Conservation (phyloP, 345 rosid species). For the Lepidium sativum region DNA sequence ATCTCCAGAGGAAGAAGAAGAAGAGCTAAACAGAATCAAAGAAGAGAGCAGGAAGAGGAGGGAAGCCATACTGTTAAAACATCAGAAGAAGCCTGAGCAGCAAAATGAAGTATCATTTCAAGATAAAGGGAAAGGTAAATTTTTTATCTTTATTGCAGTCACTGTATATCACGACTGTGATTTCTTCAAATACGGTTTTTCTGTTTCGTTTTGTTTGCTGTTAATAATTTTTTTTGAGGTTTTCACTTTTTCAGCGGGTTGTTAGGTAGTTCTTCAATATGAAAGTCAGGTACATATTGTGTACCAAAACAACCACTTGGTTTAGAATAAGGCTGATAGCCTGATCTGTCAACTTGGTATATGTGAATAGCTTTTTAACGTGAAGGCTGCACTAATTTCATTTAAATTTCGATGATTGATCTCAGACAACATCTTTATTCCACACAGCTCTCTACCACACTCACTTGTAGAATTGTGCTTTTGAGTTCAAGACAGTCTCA, state of each 20-base stretch:
- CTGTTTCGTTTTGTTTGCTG: background rate
- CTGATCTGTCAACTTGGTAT: background rate
- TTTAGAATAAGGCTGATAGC: background rate
- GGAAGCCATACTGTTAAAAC: slow-evolving; percentile 73
- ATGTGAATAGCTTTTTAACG: background rate
- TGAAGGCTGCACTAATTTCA: background rate
- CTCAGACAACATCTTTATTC: background rate
- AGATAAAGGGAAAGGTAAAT: slow-evolving; percentile 40
- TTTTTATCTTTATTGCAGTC: background rate
- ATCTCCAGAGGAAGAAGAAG: slow-evolving; percentile 74
- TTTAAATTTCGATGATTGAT: background rate
- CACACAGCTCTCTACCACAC: background rate
- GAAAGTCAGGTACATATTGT: background rate
- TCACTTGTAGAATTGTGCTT: background rate
- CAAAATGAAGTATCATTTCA: slow-evolving; percentile 27
- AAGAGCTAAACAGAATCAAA: slow-evolving; percentile 72
- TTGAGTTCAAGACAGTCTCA: slow-evolving; percentile 21
- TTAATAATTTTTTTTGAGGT: background rate
- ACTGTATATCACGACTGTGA: background rate
- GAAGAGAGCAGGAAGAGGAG: slow-evolving; percentile 86
- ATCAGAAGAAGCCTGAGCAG: slow-evolving; percentile 52
- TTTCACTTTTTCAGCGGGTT: background rate
- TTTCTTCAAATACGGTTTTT: background rate
- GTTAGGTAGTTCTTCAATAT: background rate
- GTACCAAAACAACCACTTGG: background rate